Conservation (phyloP, 2,329 filamentous ascomycete genomes). For the Venturia aucupariae region DNA sequence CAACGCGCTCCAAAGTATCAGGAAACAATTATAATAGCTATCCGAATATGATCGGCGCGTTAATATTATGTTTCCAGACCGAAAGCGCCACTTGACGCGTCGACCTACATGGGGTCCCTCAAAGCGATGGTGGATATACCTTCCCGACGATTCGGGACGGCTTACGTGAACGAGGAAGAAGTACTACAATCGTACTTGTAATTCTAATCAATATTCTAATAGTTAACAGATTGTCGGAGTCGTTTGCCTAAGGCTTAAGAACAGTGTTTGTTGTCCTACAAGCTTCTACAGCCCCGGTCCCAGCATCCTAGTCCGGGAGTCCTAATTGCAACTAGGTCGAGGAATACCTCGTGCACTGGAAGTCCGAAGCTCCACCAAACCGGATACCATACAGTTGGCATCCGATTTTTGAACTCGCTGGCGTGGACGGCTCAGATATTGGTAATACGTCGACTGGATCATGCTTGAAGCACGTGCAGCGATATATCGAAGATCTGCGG, state of each 20-base stretch:
- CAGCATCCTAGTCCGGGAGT: too few species aligned
- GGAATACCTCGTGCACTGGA: conserved; percentile 36
- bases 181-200: conserved; percentile 18
- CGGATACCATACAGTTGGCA: conserved; percentile 36
- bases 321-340: conserved; percentile 27
- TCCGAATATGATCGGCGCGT: neutral
- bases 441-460: conserved; percentile 8
- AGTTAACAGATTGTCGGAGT: neutral
- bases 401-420: conserved; percentile 28
- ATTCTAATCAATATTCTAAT: neutral
- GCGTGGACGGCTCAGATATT: neutral
- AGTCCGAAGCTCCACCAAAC: conserved; percentile 16
- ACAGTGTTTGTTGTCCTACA: neutral
- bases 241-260: neutral
- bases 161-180: conserved; percentile 21
- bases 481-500: conserved; percentile 29
- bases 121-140: conserved; percentile 5
- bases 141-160: neutral
- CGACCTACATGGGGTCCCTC: conserved; percentile 5
- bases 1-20: neutral
- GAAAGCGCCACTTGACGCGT: neutral
- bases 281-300: neutral
- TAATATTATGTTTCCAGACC: neutral
- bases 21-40: neutral
- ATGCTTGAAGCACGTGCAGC: conserved; percentile 33